Evolutionary conservation across 75 land plant genomes (phyloP).

Genomic region (Adiantum capillusveneris): DNA sequence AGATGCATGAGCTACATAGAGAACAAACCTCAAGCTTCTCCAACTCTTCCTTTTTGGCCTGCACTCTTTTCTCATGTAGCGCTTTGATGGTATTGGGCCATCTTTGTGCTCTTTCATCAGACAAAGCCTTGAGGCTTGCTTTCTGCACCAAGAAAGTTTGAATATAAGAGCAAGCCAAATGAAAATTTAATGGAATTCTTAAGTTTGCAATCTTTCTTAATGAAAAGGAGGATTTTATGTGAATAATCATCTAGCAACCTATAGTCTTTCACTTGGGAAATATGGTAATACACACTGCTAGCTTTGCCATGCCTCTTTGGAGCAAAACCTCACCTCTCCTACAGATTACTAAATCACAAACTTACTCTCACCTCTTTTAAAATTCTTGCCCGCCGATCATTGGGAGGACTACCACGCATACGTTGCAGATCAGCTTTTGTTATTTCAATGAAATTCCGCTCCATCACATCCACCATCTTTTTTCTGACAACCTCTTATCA

Average conservation of each 20-base stretch:
- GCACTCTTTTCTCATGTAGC: not conserved
- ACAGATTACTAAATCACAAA: too few relatives aligned
- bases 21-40: not conserved
- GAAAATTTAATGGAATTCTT: not conserved
- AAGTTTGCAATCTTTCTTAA: not conserved
- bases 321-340: too few relatives aligned
- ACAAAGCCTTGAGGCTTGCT: not conserved
- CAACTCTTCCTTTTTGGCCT: not conserved
- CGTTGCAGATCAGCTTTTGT: constrained; percentile 6
- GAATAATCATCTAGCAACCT: not conserved
- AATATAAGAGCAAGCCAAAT: not conserved
- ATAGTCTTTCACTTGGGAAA: not conserved
- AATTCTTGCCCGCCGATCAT: not conserved
- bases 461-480: not conserved
- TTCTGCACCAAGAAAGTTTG: constrained; percentile 3
- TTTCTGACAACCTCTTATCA: too few relatives aligned
- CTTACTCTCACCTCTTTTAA: constrained; percentile 6
- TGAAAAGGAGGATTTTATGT: not conserved
- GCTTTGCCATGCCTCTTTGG: not conserved
- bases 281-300: not conserved
- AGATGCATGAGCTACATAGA: not conserved
- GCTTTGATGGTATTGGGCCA: constrained; percentile 7
- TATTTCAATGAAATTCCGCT: constrained; percentile 3
- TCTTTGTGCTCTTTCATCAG: constrained; percentile 7
- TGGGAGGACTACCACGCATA: not conserved